Evolutionary conservation across 306 rosid genomes (phyloP).

Genomic region (Fagus sylvatica): DNA sequence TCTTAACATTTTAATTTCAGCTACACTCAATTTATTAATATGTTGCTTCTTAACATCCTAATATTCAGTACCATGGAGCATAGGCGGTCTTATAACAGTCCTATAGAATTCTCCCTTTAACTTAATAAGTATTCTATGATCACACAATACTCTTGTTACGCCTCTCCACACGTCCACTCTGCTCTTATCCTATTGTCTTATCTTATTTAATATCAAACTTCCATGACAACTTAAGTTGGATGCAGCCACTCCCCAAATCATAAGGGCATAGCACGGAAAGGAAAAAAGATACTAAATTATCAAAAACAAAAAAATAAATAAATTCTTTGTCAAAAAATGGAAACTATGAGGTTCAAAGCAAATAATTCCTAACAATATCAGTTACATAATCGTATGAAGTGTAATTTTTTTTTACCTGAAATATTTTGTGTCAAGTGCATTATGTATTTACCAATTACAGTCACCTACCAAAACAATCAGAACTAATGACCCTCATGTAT

Average conservation of each 20-base stretch:
- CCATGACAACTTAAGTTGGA: not conserved
- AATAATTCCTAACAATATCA: not conserved
- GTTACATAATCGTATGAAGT: not conserved
- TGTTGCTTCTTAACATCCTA: too few species aligned
- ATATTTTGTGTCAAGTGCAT: not conserved
- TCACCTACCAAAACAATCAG: not conserved
- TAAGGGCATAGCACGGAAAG: not conserved
- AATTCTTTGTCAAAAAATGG: too few species aligned
- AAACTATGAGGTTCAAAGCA: not conserved
- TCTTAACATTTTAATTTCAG: too few species aligned
- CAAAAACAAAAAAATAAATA: not conserved
- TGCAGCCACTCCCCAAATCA: not conserved
- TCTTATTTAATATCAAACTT: not conserved
- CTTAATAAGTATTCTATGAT: too few species aligned
- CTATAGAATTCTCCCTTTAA: too few species aligned
- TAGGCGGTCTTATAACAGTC: too few species aligned
- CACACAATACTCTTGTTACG: too few species aligned
- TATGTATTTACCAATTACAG: not conserved
- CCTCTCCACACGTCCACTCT: too few species aligned
- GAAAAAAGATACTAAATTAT: not conserved
- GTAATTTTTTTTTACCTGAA: not conserved
- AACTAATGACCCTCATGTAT: not conserved
- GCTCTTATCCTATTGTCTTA: not conserved
- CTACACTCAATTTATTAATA: too few species aligned
- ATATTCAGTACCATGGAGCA: too few species aligned